Evolutionary conservation across 768 basidiomycete species (phyloP), one percentile per base, ranked within the genome.

Genomic region (Tylopilus vinaceipallidus): DNA sequence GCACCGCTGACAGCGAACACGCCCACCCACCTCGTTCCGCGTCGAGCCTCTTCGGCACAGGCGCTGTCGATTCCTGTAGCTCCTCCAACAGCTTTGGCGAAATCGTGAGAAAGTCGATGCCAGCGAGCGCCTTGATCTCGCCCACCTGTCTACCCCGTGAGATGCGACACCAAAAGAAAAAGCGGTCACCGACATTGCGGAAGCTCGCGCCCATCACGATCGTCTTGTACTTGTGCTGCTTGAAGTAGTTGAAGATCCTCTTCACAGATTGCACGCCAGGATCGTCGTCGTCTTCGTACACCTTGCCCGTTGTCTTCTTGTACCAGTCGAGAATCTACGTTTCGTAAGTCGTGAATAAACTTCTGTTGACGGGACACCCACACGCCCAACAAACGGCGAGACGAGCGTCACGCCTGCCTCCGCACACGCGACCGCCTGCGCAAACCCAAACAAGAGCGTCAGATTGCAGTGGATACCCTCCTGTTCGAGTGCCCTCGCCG

Each of bases 181-280:
- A 24, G 13, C 12, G n/a, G 33, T 3, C 4, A 73, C 86, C 30
- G 45, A 93, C 86, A 76, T 97, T 98, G 63, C 95, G 86, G 91
- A 98, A 97, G 22, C 92, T 95, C 45, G 95, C 95, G 62, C 94
- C 95, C 95, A 98, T 97, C 66, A 98, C 92, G 70, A 98, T 97
- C 54, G 95, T 98, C 66, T 93, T 89, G 81, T 98, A 98, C 45
- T 77, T 78, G 74, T 97, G 86, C 70, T 95, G 93, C 78, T 97
- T 98, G 83, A 97, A 98, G 74, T 92, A 98, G 78, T 94, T 91
- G 84, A 85, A 98, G 75, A 98, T 95, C 71, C 82, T 88, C 79
- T 91, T 86, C 48, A 98, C 94, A 14, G 89, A 92, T 68, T 87
- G 75, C 59, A 98, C 95, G 76, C 95, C 95, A 3, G 95, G 95